Evolutionary conservation across 2,329 filamentous ascomycete genomes (phyloP).

Genomic region (Coniochaeta ligniaria): DNA sequence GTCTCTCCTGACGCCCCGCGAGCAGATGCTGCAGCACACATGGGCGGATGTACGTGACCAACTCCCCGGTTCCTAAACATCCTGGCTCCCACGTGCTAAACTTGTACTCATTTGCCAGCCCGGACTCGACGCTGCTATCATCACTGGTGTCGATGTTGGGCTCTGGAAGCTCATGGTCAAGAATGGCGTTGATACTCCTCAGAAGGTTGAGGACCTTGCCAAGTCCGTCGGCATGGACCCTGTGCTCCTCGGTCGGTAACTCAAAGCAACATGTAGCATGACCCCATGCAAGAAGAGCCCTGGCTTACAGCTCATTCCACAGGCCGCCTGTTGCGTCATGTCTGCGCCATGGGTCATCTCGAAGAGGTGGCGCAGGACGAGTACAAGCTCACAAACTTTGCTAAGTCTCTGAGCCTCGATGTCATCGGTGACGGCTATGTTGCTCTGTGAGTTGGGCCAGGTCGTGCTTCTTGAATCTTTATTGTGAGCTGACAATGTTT

Average conservation of each 20-base stretch:
- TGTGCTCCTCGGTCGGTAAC: conserved; percentile 20
- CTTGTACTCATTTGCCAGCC: conserved; percentile 8
- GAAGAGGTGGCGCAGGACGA: conserved; percentile 22
- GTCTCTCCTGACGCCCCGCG: conserved; percentile 4
- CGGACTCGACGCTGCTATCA: conserved; percentile 16
- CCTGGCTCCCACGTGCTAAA: not conserved
- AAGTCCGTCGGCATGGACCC: conserved; percentile 14
- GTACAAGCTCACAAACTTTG: conserved; percentile 26
- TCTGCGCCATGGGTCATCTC: conserved; percentile 27
- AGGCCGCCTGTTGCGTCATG: conserved; percentile 23
- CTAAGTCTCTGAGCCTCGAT: conserved; percentile 21
- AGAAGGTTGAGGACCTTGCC: conserved; percentile 22
- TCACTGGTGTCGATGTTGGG: conserved; percentile 21
- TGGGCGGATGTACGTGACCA: conserved; percentile 5
- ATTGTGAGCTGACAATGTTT: not conserved
- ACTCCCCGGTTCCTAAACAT: not conserved
- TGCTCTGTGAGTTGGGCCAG: not conserved
- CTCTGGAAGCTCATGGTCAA: conserved; percentile 24
- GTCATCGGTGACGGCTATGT: conserved; percentile 16
- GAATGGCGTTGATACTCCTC: conserved; percentile 17
- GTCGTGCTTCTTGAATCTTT: conserved; percentile 10
- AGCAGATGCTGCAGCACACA: conserved; percentile 7
- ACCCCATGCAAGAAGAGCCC: no score
- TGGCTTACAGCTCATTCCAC: not conserved
- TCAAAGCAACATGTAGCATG: conserved; percentile 21